These are phyloP conservation scores for Phytophthora cactorum DNA, from an alignment of 352 stramenopile genomes.

Conservation along the genomic window DNA sequence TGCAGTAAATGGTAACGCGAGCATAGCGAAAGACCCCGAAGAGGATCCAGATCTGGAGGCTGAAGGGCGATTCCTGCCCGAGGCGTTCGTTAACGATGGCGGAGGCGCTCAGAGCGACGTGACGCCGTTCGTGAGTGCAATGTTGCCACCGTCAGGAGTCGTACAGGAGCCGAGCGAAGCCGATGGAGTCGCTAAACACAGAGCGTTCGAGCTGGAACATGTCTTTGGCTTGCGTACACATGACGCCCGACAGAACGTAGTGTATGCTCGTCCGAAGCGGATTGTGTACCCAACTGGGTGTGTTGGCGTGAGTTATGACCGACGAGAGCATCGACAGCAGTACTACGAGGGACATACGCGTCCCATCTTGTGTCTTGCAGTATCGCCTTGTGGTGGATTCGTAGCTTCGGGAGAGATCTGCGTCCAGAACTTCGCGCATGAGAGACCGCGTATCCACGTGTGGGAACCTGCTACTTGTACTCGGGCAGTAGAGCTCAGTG, in stretches of 20 bases:
- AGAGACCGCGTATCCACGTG: constrained; percentile 72
- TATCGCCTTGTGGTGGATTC: constrained; percentile 56
- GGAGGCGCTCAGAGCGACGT: constrained; percentile 44
- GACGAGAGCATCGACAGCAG: constrained; percentile 65
- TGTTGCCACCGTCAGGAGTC: constrained; percentile 57
- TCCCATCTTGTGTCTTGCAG: constrained; percentile 63
- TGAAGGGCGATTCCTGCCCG: constrained; percentile 62
- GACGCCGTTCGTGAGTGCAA: constrained; percentile 71
- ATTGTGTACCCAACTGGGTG: constrained; percentile 68
- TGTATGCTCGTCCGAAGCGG: constrained; percentile 72
- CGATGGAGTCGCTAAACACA: constrained; percentile 43
- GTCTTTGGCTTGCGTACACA: constrained; percentile 66
- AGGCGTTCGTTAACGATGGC: constrained; percentile 63
- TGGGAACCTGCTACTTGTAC: constrained; percentile 75
- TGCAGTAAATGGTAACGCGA: constrained; percentile 18
- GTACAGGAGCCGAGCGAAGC: constrained; percentile 40
- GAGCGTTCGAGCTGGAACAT: constrained; percentile 67
- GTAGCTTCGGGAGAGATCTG: constrained; percentile 82
- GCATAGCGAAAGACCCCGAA: constrained; percentile 57
- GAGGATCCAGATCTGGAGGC: constrained; percentile 57
- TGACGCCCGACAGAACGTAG: constrained; percentile 65
- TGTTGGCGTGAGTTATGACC: constrained; percentile 76
- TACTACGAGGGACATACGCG: constrained; percentile 69
- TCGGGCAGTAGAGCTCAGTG: constrained; percentile 52
- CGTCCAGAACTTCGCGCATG: constrained; percentile 51